These are phyloP conservation scores for Daldinia decipiens DNA, from an alignment of 495 filamentous ascomycete species.

Conservation along the genomic window DNA sequence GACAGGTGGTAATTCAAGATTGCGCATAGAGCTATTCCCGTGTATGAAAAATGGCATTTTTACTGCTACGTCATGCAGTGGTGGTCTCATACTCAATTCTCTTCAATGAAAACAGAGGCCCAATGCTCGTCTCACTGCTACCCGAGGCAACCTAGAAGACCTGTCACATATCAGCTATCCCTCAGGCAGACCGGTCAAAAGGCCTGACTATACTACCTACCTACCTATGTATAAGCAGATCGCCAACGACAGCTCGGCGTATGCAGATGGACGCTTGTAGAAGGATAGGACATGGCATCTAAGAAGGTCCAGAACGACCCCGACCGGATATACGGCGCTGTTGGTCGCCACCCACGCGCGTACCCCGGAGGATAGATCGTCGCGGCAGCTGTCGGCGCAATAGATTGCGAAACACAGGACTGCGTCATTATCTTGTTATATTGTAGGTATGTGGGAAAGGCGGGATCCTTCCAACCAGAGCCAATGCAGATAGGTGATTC, in stretches of 20 bases:
- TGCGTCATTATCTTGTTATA: conserved; percentile 31
- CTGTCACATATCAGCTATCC: conserved; percentile 41
- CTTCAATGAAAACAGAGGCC: conserved; percentile 11
- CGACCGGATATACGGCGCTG: conserved; percentile 15
- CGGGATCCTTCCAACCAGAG: conserved; percentile 17
- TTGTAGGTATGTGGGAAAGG: conserved; percentile 11
- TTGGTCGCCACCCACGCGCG: conserved; percentile 15
- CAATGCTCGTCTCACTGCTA: conserved; percentile 3
- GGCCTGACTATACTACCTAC: neutral
- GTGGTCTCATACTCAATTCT: conserved; percentile 9
- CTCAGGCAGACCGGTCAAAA: conserved; percentile 35
- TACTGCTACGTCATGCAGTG: conserved; percentile 27
- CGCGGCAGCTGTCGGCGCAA: conserved; percentile 16
- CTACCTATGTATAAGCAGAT: conserved; percentile 9
- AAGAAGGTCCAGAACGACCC: conserved; percentile 21
- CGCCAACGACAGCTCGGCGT: conserved; percentile 23
- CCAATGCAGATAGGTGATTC: conserved; percentile 35
- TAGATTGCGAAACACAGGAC: conserved; percentile 30
- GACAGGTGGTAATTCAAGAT: conserved; percentile 16
- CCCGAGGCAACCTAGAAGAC: conserved; percentile 27
- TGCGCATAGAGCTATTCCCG: conserved; percentile 23
- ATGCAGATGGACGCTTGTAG: conserved; percentile 29
- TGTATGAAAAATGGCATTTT: conserved; percentile 11
- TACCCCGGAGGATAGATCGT: conserved; percentile 26
- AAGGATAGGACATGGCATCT: conserved; percentile 22